These are phyloP conservation scores for Microcera coccophila DNA, from an alignment of 2,329 filamentous ascomycete species.

Conservation along the genomic window DNA sequence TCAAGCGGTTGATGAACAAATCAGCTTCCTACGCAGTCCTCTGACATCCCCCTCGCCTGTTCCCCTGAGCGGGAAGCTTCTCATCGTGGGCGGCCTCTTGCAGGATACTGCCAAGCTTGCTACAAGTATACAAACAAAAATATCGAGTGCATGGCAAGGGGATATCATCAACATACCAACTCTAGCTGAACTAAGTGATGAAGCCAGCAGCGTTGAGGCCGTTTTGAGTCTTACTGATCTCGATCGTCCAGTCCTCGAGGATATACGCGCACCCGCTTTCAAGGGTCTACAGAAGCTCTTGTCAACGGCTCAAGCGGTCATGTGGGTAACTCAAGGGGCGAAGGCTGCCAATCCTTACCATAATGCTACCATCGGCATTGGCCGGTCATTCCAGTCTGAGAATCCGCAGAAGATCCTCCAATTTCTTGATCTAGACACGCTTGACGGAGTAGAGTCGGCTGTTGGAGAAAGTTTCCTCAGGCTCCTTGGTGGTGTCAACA, in stretches of 20 bases:
- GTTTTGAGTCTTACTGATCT: slow-evolving; percentile 2
- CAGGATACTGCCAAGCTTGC: too few species aligned
- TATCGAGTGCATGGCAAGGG: too few species aligned
- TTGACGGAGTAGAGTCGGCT: too few species aligned
- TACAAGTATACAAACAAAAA: too few species aligned
- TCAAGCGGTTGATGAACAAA: background rate
- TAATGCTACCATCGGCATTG: slow-evolving; percentile 7
- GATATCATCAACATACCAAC: too few species aligned
- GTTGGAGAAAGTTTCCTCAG: background rate
- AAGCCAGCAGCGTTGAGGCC: too few species aligned
- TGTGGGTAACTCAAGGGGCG: slow-evolving; percentile 5
- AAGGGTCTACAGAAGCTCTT: slow-evolving; percentile 5
- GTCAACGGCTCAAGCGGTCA: background rate
- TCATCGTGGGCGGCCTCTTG: too few species aligned
- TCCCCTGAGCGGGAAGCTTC: too few species aligned
- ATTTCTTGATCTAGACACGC: slow-evolving; percentile 4
- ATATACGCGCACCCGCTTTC: slow-evolving; percentile 1
- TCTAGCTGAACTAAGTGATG: too few species aligned
- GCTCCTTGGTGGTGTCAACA: background rate
- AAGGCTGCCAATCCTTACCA: slow-evolving; percentile 1
- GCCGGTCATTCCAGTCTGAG: slow-evolving; percentile 5
- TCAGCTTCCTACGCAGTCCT: background rate
- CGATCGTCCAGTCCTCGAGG: slow-evolving; percentile 5
- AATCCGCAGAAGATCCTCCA: slow-evolving; percentile 7
- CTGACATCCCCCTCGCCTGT: too few species aligned